Base-by-base conservation (phyloP, 164 flowering plant genomes). In the Aristolochia contorta region DNA sequence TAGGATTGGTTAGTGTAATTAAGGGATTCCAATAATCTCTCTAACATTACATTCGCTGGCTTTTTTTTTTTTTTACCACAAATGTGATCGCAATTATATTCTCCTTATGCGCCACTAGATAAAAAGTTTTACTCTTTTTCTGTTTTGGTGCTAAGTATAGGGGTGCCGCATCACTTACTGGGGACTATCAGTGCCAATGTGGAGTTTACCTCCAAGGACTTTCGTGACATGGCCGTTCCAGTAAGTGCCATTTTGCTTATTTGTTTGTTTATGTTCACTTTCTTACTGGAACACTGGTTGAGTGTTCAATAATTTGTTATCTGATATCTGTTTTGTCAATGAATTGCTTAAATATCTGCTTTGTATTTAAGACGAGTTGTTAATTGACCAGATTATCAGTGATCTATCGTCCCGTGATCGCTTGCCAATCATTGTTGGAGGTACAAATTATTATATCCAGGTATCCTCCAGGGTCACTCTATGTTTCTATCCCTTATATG, bases 391-490 rank as follows among this genome's bases (percentile, higher is more conserved):
- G 97, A 74, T 88, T 15, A 83, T 94, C 18, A 59, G 79, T 54
- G 91, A 76, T 16, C 83, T 91, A 66, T 54, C 76, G 54, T 78
- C 90, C 16, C 88, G 89, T 18, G 73, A 81, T 41, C 50, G 64
- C 69, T 72, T 91, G 72, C 97, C 97, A 16, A 82, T 94, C 37
- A 73, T 94, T 53, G 99, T 91, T 66, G 96, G 99, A 3, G 99
- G 96, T 51, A 94, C 99, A 56, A 86, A 87, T 83, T 94, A 83
- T 62, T 91, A 94, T 75, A 91, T 94, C 46, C 97, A 90, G 96
- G 99, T 90, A 58, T 30, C 19, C 13, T 25, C 32, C 27, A 23
- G 45, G 1, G 13, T 32, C 45, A 12, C 12, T 56, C 16, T 47
- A 18, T 23, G 33, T 15, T 56, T 33, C 22, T 56, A 20, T 23